Conservation (phyloP, 106 monocot genomes). For the Dioscorea zingiberensis region DNA sequence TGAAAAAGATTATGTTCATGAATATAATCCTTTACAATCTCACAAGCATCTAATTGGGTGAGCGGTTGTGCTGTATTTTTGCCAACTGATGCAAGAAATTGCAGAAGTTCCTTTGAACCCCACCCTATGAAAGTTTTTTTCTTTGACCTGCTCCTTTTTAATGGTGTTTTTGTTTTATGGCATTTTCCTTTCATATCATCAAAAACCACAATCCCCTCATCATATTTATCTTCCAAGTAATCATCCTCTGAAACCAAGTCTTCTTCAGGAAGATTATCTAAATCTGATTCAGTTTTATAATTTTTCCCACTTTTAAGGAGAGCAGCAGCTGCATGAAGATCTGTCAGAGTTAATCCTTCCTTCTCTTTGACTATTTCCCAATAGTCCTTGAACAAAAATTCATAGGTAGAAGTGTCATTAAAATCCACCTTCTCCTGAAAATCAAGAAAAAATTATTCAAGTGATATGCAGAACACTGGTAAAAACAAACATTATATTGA, state of each 20-base stretch:
- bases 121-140: conserved; percentile 48
- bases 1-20: conserved; percentile 51
- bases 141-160: conserved; percentile 35
- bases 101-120: conserved; percentile 62
- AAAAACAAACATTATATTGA: too few relatives aligned
- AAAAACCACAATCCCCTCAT: conserved; percentile 18
- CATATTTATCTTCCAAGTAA: conserved; percentile 18
- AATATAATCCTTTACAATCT: conserved; percentile 63
- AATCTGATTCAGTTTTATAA: conserved; percentile 15
- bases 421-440: conserved; percentile 71
- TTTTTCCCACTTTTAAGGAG: conserved; percentile 36
- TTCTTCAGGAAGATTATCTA: conserved; percentile 24
- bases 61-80: conserved; percentile 41
- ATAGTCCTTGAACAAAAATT: conserved; percentile 78
- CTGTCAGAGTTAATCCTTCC: conserved; percentile 45
- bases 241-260: conserved; percentile 19
- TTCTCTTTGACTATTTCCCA: conserved; percentile 66
- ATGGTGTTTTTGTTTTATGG: conserved; percentile 9
- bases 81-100: conserved; percentile 57
- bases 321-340: conserved; percentile 40
- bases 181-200: conserved; percentile 11
- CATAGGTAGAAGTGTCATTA: conserved; percentile 38
- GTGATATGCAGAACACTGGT: too few relatives aligned
- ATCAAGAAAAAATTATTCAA: background rate
- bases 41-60: conserved; percentile 40